Evolutionary conservation across 805 yeast species (phyloP), one percentile per base, ranked within the genome.

Genomic region (Yamadazyma tumulicola): DNA sequence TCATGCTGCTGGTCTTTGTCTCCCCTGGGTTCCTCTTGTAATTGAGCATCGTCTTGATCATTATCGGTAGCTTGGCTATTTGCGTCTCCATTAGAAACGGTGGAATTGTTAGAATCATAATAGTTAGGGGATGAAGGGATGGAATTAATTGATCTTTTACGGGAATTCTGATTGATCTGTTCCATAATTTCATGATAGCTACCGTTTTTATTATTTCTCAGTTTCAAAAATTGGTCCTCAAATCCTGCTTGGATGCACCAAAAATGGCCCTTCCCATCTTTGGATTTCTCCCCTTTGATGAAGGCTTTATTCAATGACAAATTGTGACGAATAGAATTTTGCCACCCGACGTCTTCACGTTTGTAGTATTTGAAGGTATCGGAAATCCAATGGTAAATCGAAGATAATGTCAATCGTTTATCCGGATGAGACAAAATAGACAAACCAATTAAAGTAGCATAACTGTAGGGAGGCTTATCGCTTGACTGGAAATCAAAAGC

Each of bases 311-410:
- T 93, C 40, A 93, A 69, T 2, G 97, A 88, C 36, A 93, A 66
- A 57, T 93, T 93, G 61, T 93, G 98, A 48, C 98, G 79, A 47
- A 93, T 91, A 5, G 96, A 88, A 63, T 93, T 91, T 61, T 91
- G 97, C 98, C 98, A 91, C 18, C 97, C 96, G 8, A 86, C 83
- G 48, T 87, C 95, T 39, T 85, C 83, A 43, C 76, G 78, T 44
- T 80, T 78, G 60, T 93, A 93, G 55, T 81, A 91, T 42, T 71
- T 75, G 58, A 89, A 91, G 23, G 94, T 83, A 29, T 78, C 79
- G 6, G 93, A 78, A 28, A 91, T 93, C 98, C 98, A 91, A 48
- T 69, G 72, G 64, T 91, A 91, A 26, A 91, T 93, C 51, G 87
- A 96, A 6, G 69, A 61, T 27, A 67, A 51, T 3, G 72, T 65